A percentile compares a stretch with the other conserved stretches of the same genome.
These are phyloP conservation scores for Penicillium subrubescens DNA, from an alignment of 495 filamentous ascomycete species.

Conservation along the genomic window DNA sequence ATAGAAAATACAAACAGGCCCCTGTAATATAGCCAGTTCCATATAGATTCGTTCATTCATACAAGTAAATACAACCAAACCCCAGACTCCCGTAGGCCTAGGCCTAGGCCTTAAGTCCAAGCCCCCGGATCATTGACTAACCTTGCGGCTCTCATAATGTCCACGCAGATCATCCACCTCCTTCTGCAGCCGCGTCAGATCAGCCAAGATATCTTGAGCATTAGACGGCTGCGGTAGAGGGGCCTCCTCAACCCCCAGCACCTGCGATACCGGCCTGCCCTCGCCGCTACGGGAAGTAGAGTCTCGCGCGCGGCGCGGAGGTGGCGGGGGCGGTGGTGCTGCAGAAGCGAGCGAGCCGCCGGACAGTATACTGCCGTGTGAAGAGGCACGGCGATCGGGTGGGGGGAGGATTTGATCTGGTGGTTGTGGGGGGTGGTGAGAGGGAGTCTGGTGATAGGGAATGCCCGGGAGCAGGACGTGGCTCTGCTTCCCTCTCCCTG, in stretches of 20 bases:
- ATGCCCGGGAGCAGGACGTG: constrained; percentile 2
- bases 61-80: constrained; percentile 11
- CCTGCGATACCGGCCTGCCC: constrained; percentile 24
- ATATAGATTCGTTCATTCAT: constrained; percentile 12
- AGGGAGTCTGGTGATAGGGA: constrained; percentile 15
- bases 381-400: constrained; percentile 25
- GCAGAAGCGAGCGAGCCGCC: constrained; percentile 26
- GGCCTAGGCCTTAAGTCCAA: background rate
- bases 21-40: background rate
- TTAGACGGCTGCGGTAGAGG: constrained; percentile 36
- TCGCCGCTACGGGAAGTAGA: constrained; percentile 54
- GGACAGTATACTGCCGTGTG: constrained; percentile 33
- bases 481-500: constrained; percentile 5
- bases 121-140: constrained; percentile 19
- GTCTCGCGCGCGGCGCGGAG: constrained; percentile 59
- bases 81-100: background rate
- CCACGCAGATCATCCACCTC: constrained; percentile 73
- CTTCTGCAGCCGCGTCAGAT: constrained; percentile 66
- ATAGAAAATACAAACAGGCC: background rate
- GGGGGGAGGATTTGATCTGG: constrained; percentile 10
- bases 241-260: constrained; percentile 19
- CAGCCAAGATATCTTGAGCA: constrained; percentile 63
- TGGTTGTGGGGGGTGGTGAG: constrained; percentile 6
- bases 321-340: constrained; percentile 58
- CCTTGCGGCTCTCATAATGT: constrained; percentile 47